Base-by-base conservation (phyloP, 108 stramenopile species). In the Nitzschia sp. region DNA sequence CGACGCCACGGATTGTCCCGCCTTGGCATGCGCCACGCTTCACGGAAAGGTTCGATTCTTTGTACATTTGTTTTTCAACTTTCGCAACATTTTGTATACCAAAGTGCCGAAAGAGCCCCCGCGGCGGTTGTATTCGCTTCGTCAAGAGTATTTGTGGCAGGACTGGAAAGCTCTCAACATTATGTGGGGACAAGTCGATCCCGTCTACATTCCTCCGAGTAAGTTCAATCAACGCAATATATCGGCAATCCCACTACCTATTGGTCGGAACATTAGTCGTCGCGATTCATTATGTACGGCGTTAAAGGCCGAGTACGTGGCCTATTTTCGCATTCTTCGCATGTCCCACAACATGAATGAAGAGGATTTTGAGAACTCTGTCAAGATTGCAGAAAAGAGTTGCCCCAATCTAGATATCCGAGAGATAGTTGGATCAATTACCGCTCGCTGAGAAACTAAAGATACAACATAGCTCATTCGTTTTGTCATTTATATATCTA, bases 121-220 rank as follows among this genome's bases (percentile, higher is more conserved):
- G 2, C 60, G 48, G 33, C 29, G 26, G 23, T 15, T 66, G 30
- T 84, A 58, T 46, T 78, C 71, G 21, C 68, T 81, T 32, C 81
- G 86, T 1, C 75, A 82, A 62, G 83, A 82, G 34, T 21, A 61
- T 49, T 27, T 87, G 21, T 84, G 83, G 86, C 33, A 80, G 15
- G 86, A 87, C 63, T 87, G 86, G 86, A 58, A 59, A 5, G 26
- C 23, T n/a, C 48, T 82, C 27, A 84, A 87, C 66, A 42, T 62
- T 17, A 23, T 80, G 25, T 47, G 82, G 35, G 78, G 76, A 42
- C 62, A 68, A 48, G 21, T 21, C 18, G 48, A 66, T 30, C 32
- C 47, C 28, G 51, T 56, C 27, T 48, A 49, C 51, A 36, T 46
- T 13, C 54, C 59, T 53, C 21, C 21, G 1, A 33, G 35, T 26